These are phyloP conservation scores for Pilasporangium apinafurcum DNA, from an alignment of 352 stramenopile genomes.

Conservation along the genomic window DNA sequence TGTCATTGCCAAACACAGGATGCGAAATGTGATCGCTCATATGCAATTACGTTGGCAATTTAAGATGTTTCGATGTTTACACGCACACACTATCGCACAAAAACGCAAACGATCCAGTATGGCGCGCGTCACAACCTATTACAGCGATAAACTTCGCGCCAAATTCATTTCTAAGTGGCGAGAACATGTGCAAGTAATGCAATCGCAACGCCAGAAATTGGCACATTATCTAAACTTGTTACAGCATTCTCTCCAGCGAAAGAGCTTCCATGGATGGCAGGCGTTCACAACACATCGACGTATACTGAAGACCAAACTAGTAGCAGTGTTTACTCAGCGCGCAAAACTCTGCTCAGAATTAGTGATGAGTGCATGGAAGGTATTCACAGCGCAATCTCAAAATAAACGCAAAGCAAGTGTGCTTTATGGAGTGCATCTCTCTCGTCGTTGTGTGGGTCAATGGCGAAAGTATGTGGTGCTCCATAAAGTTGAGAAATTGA, in stretches of 20 bases:
- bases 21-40: constrained; percentile 14
- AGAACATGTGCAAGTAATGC: background rate
- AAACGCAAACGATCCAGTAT: constrained; percentile 5
- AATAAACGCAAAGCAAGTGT: constrained; percentile 5
- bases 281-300: constrained; percentile 13
- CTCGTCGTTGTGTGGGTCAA: constrained; percentile 5
- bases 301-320: constrained; percentile 12
- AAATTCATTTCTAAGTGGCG: constrained; percentile 20
- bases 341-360: constrained; percentile 17
- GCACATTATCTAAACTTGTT: constrained; percentile 23
- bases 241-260: constrained; percentile 25
- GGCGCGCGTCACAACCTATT: background rate
- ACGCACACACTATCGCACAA: background rate
- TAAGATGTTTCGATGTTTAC: constrained; percentile 11
- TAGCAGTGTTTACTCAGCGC: constrained; percentile 15
- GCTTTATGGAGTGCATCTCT: constrained; percentile 6
- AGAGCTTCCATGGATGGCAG: constrained; percentile 28
- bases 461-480: constrained; percentile 44
- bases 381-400: constrained; percentile 7
- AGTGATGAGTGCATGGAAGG: constrained; percentile 25
- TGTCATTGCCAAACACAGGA: constrained; percentile 9
- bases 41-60: constrained; percentile 17
- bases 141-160: background rate
- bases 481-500: constrained; percentile 44
- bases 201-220: constrained; percentile 14